A percentile compares a stretch with the other conserved stretches of the same genome.
Evolutionary conservation across 208 protist genomes (phyloP).

Genomic region (Acanthamoeba triangularis): DNA sequence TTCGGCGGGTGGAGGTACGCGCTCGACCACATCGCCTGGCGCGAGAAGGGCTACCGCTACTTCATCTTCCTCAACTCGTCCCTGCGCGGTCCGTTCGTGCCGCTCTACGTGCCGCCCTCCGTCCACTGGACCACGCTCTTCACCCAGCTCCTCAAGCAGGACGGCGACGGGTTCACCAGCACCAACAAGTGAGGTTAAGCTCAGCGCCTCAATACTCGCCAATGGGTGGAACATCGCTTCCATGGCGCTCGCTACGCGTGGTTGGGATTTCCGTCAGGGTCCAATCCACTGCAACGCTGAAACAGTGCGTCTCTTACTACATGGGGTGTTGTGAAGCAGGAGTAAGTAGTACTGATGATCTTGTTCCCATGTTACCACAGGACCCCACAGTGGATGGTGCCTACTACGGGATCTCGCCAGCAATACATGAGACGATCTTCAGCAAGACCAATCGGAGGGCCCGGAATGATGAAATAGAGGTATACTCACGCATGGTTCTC

Average conservation of each 20-base stretch:
- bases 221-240: background rate
- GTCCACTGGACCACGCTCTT: background rate
- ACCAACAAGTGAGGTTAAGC: background rate
- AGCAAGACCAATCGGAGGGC: background rate
- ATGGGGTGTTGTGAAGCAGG: too few relatives aligned
- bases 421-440: background rate
- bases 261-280: background rate
- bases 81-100: background rate
- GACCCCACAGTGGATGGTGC: background rate
- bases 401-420: background rate
- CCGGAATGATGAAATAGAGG: background rate
- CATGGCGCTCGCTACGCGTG: background rate
- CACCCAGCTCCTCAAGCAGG: background rate
- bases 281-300: background rate
- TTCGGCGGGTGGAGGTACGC: background rate
- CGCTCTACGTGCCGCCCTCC: background rate
- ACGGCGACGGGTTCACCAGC: too few relatives aligned
- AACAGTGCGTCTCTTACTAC: too few relatives aligned
- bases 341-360: too few relatives aligned
- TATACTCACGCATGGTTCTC: background rate
- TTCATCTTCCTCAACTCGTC: slow-evolving; percentile 14
- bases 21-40: background rate
- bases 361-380: too few relatives aligned
- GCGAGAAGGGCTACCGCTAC: background rate
- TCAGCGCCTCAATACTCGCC: background rate